Conservation (phyloP, 768 basidiomycete genomes). For the Tubosaeta sp. region DNA sequence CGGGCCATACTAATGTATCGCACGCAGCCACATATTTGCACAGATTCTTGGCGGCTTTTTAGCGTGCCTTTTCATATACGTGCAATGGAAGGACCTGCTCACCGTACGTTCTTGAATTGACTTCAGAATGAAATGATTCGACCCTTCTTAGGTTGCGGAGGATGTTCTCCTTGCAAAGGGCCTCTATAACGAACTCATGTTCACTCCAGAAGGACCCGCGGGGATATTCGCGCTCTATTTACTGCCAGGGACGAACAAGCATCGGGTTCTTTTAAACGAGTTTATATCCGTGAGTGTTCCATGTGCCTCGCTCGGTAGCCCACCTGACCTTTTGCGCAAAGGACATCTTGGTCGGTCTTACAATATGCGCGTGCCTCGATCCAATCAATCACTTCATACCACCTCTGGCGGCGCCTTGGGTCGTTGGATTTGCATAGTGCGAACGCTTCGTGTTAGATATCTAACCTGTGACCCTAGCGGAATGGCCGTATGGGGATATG, state of each 20-base stretch:
- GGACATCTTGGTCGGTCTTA: slow-evolving; percentile 19
- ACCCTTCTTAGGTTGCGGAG: slow-evolving; percentile 22
- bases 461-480: slow-evolving; percentile 35
- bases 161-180: slow-evolving; percentile 24
- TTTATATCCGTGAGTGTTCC: slow-evolving; percentile 31
- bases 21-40: slow-evolving; percentile 54
- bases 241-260: slow-evolving; percentile 28
- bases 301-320: background rate
- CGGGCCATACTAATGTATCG: slow-evolving; percentile 10
- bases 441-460: slow-evolving; percentile 11
- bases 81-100: slow-evolving; percentile 55
- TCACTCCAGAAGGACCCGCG: slow-evolving; percentile 32
- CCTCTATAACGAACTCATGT: slow-evolving; percentile 30
- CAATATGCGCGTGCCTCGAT: slow-evolving; percentile 34
- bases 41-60: slow-evolving; percentile 66
- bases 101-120: slow-evolving; percentile 41
- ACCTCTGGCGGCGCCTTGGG: slow-evolving; percentile 48
- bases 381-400: slow-evolving; percentile 57
- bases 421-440: slow-evolving; percentile 58
- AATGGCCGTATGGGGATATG: slow-evolving; percentile 57
- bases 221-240: slow-evolving; percentile 39
- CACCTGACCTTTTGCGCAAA: slow-evolving; percentile 3
- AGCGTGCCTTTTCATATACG: slow-evolving; percentile 56
- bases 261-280: slow-evolving; percentile 36
- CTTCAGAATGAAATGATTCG: slow-evolving; percentile 14